Evolutionary conservation across 2,329 filamentous ascomycete species (phyloP), one percentile per base, ranked within the genome.

Genomic region (Tolypocladium guangdongense): DNA sequence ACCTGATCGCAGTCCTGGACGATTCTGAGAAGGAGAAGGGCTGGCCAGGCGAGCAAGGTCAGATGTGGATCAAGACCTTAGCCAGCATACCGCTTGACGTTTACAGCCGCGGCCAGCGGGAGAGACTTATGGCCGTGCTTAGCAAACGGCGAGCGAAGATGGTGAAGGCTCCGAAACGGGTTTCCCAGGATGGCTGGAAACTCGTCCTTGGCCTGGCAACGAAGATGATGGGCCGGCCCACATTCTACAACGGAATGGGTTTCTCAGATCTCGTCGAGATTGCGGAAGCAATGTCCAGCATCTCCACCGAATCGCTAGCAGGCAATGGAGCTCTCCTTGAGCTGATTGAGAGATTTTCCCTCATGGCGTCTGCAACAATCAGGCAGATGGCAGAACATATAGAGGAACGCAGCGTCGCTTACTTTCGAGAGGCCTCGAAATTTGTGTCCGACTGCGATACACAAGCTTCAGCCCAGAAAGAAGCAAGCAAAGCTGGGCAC

Each of bases 181-280:
- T 66, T 3, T 56, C 64, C 4, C 36, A 65, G 2, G 58, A 65
- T 11, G 58, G 62, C 11, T 73, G 70, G 66, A 69, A 66, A 50
- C 54, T 67, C 11, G 59, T 76, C 6, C 63, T 81, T 7, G 69
- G 71, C 22, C 59, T 82, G 49, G 71, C 74, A 57, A 63, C 71
- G 3, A 80, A 77, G 59, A 63, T 80, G 27, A 78, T 80, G 72
- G 62, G 65, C 6, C 69, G 71, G n/a, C 71, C 78, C 0, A 78
- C 76, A 0, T 78, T 78, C 53, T 77, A 80, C 57, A 66, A 76
- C 57, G 67, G 63, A 0, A 72, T 80, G 66, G 61, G 55, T 1
- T 80, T 74, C 50, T 57, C 60, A 0, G 62, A 71, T 52, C 63
- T 72, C 6, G 61, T 67, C 2, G 62, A 64, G 6, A 56, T 69